Base-by-base conservation (phyloP, 345 rosid genomes). In the Rhizophora mangle region DNA sequence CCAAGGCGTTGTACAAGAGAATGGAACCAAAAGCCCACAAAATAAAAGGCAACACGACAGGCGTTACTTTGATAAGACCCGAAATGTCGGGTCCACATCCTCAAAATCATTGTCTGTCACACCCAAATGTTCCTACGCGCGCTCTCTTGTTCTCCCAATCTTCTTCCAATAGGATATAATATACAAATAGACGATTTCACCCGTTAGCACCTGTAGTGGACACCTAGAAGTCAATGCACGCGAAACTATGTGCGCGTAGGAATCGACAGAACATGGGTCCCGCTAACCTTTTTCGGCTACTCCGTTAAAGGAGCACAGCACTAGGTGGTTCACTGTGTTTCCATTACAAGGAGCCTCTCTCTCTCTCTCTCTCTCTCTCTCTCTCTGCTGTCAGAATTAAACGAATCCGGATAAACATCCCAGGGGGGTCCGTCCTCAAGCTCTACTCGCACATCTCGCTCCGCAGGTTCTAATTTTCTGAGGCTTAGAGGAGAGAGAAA, bases 371-470 rank as follows among this genome's bases (percentile, higher is more conserved):
- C 18, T 13, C 22, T 68, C 36, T 62, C 77, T 30, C 55, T 62
- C 76, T 29, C 72, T 10, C 60, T 19, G 72, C 74, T 73, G 79
- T 79, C 81, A n/a, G 77, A 70, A 64, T 63, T 74, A 54, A 60
- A 64, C 58, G 47, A 70, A 24, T 66, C 64, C 65, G 6, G 6
- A 29, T 37, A 16, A 59, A 24, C 56, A 59, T 9, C 19, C 68
- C 16, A 10, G 47, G 13, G 49, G 3, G 8, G 22, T 24, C 30
- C 26, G 43, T 60, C 4, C 34, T 37, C 26, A 51, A 24, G 18
- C 20, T 15, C n/a, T n/a, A 24, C 67, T 43, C 16, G 1, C 10
- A 22, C 69, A 7, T 39, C 54, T 21, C n/a, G 46, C 51, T 52
- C 62, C 19, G 7, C 22, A 19, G 24, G 24, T 32, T 55, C 63